Base-by-base conservation (phyloP, 306 rosid genomes). In the Cicer cuneatum region DNA sequence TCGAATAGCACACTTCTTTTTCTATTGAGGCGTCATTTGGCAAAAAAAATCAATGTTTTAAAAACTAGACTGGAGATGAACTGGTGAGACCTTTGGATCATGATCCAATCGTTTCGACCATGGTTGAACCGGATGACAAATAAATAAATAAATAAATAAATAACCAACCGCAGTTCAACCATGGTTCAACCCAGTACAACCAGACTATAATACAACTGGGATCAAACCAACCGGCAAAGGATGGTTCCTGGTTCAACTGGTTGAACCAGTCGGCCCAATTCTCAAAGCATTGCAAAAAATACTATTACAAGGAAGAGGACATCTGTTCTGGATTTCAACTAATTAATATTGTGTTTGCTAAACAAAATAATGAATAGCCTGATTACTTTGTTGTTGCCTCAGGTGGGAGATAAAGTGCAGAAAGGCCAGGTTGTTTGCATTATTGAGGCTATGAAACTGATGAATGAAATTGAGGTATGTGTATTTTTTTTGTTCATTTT, bases 391-490 rank as follows among this genome's bases (percentile, higher is more conserved):
- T 7, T 74, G 60, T 61, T 73, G 76, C 79, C 71, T 82, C 85
- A 93, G 98, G 97, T 93, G 43, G 98, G 98, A 57, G 97, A 91
- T 78, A 86, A 88, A 76, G 98, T 93, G 74, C 84, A 91, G 84
- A 91, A 93, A 77, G 98, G 98, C 39, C 98, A 93, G 81, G 88
- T 86, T 21, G 2, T 93, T 35, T 93, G 98, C 86, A 93, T 93
- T 70, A 82, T 93, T 7, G 98, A 93, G 85, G 98, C 98, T 65
- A 93, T 93, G 98, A 93, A 93, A 73, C 81, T 93, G 85, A 91
- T 93, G 98, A 93, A 93, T 78, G 98, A 93, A 81, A 93, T 93
- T 70, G 98, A 93, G 89, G 97, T 91, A 76, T 52, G 72, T 60
- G 7, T 24, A 60, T 45, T 24, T 60, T 63, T 58, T 29, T 13